Base-by-base conservation (phyloP, 768 basidiomycete species). In the Rhodocollybia butyracea region DNA sequence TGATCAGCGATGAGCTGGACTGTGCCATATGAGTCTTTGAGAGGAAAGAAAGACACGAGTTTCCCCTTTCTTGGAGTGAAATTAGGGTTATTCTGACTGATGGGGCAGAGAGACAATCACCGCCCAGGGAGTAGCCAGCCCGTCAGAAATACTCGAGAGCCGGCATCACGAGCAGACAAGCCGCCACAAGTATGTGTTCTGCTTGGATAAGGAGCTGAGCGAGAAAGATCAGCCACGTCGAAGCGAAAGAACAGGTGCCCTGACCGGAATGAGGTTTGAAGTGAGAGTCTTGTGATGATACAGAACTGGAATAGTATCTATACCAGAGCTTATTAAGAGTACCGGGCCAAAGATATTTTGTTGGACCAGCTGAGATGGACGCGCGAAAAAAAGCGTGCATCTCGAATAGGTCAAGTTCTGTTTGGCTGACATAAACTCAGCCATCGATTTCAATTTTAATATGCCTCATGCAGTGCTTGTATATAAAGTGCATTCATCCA, bases 81-180 rank as follows among this genome's bases (percentile, higher is more conserved):
- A 63, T 77, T 61, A 76, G 70, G 61, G 60, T 64, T 59, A 58
- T 58, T 65, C 60, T 26, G 5, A n/a, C 22, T 13, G 17, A 58
- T 67, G 69, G 66, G 66, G 61, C 56, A 22, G 63, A 62, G 51
- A 63, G 67, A 61, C 57, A 74, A 80, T 71, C 71, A 93, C 91
- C 93, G 83, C 72, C 86, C 88, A 54, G 85, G 81, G 61, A 89
- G 84, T 56, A 96, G 74, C 86, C 88, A 91, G 31, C 94, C 94
- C 22, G 87, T 77, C 32, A 98, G 75, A 56, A 88, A 78, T 58
- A 94, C 91, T 57, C 64, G 65, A 17, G 70, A 60, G 60, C 85
- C 89, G 50, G 73, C 80, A 65, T 84, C 74, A 24, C 66, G 62
- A 31, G 75, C 62, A 56, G 77, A 72, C 55, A 94, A 75, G 7